Evolutionary conservation across 352 stramenopile genomes (phyloP).

Genomic region (Saprolegnia parasitica): DNA sequence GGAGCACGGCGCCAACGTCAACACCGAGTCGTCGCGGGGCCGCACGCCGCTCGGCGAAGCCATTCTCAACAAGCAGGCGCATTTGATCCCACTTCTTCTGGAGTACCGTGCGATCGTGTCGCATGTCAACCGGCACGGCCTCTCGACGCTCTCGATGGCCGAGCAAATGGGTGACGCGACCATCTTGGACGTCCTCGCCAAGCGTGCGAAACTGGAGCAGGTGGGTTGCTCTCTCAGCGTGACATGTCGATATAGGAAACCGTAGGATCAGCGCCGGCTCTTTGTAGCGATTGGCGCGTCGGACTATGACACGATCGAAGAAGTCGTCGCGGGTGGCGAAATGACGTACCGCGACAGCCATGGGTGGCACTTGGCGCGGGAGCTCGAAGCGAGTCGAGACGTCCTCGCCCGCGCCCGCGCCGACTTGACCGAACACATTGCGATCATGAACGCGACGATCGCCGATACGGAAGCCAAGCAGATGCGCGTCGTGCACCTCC

Average conservation of each 20-base stretch:
- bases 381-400: constrained; percentile 31
- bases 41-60: constrained; percentile 63
- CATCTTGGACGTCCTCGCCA: background rate
- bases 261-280: constrained; percentile 43
- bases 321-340: constrained; percentile 15
- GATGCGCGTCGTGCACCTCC: constrained; percentile 39
- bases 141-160: constrained; percentile 42
- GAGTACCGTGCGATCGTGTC: constrained; percentile 52
- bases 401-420: constrained; percentile 23
- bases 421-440: constrained; percentile 46
- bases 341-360: constrained; percentile 27
- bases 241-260: background rate
- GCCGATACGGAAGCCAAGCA: constrained; percentile 66
- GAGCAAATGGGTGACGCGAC: background rate
- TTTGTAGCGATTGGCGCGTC: constrained; percentile 68
- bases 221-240: background rate
- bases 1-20: constrained; percentile 62
- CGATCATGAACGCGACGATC: constrained; percentile 61
- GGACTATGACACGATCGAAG: constrained; percentile 44
- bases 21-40: constrained; percentile 58
- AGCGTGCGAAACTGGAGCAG: constrained; percentile 1
- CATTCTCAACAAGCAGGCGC: constrained; percentile 41
- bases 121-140: constrained; percentile 58
- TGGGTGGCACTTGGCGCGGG: constrained; percentile 22
- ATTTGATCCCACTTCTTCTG: constrained; percentile 55